A percentile compares a stretch with the other conserved stretches of the same genome.
phyloP scores from a whole-genome alignment of 441 rosid genomes.

The Bruguiera hainesii region DNA sequence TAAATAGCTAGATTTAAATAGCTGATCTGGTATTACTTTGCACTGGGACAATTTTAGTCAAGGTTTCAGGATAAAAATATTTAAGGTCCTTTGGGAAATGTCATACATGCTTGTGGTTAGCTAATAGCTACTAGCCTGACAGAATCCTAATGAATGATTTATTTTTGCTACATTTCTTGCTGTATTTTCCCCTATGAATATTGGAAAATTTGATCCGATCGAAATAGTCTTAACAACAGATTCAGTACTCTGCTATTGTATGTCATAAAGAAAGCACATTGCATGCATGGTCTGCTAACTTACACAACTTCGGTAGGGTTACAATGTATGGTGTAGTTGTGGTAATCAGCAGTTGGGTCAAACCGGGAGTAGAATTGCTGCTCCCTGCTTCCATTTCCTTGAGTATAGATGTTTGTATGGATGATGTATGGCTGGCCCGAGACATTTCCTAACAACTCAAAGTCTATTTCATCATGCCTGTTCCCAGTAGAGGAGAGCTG shows the following conservation, averaged over 20 bases:
- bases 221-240: background rate
- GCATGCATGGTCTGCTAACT: slow-evolving; percentile 8
- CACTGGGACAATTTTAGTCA: too few relatives aligned
- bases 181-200: background rate
- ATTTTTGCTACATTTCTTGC: background rate
- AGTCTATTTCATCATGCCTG: slow-evolving; percentile 60
- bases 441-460: slow-evolving; percentile 58
- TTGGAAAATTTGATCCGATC: background rate
- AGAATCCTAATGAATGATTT: too few relatives aligned
- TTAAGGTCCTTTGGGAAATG: too few relatives aligned
- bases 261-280: slow-evolving; percentile 9
- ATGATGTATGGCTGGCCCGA: slow-evolving; percentile 66
- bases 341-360: slow-evolving; percentile 63
- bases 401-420: slow-evolving; percentile 54
- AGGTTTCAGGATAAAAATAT: too few relatives aligned
- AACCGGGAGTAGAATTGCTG: slow-evolving; percentile 76
- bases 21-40: too few relatives aligned
- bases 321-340: slow-evolving; percentile 66
- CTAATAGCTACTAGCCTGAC: too few relatives aligned
- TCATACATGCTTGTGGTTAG: too few relatives aligned
- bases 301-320: slow-evolving; percentile 54
- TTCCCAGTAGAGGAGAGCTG: slow-evolving; percentile 55
- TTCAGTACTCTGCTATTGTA: background rate
- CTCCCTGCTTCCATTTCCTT: slow-evolving; percentile 63
- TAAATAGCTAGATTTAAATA: slow-evolving; percentile 7